These are phyloP conservation scores for Suillus luteus DNA, from an alignment of 768 basidiomycete species.

Conservation along the genomic window DNA sequence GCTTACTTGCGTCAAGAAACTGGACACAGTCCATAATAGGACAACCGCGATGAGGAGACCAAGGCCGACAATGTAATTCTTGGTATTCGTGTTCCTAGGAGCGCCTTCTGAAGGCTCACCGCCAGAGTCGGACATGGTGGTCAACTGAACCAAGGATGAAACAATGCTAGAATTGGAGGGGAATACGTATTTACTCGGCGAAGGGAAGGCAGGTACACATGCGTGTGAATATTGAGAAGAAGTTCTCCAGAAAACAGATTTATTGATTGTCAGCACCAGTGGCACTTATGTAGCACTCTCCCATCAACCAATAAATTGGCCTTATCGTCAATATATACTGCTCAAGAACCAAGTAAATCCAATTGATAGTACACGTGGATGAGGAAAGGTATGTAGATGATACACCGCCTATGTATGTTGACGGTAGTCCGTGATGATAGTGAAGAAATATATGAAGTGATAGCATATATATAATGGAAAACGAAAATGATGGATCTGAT, in stretches of 20 bases:
- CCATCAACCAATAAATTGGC: not conserved
- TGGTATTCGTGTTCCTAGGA: conserved; percentile 17
- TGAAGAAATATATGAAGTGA: not conserved
- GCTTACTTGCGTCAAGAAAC: conserved; percentile 80
- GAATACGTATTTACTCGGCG: not conserved
- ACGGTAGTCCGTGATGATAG: not conserved
- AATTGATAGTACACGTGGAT: not conserved
- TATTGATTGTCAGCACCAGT: not conserved
- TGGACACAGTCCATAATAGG: conserved; percentile 85
- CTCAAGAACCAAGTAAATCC: no score
- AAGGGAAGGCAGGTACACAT: not conserved
- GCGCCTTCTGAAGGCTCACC: conserved; percentile 20
- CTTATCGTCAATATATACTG: not conserved
- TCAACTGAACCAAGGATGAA: conserved; percentile 21
- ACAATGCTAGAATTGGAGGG: not conserved
- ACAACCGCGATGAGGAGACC: conserved; percentile 73
- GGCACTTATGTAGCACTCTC: not conserved
- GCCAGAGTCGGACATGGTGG: conserved; percentile 14
- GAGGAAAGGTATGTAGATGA: not conserved
- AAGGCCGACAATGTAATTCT: conserved; percentile 60
- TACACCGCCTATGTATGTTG: not conserved
- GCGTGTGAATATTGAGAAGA: conserved; percentile 2
- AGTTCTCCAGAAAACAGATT: not conserved
- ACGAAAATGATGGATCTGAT: not conserved
- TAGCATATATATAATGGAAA: not conserved